These are phyloP conservation scores for Penicillium sp. DNA, from an alignment of 2,329 filamentous ascomycete species.

Conservation along the genomic window DNA sequence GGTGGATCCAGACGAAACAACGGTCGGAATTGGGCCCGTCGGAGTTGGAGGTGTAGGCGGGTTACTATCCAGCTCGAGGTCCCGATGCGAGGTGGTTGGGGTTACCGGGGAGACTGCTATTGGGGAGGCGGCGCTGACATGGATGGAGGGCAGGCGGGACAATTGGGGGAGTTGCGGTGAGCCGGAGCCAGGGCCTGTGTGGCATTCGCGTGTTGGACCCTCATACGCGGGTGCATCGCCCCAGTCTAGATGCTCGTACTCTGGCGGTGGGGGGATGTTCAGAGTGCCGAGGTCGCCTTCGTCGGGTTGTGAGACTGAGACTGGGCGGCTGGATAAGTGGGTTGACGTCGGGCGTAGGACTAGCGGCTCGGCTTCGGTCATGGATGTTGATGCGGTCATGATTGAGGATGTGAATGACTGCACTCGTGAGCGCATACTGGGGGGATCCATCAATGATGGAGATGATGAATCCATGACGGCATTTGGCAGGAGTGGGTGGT, in stretches of 20 bases:
- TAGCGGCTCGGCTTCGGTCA: slow-evolving; percentile 29
- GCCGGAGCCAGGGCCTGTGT: slow-evolving; percentile 5
- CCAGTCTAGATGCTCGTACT: slow-evolving; percentile 42
- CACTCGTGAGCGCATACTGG: slow-evolving; percentile 29
- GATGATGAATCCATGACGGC: slow-evolving; percentile 31
- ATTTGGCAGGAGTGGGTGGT: slow-evolving; percentile 42
- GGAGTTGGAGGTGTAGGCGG: slow-evolving; percentile 11
- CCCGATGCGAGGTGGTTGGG: slow-evolving; percentile 16
- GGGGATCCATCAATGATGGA: slow-evolving; percentile 21
- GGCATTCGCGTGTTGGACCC: slow-evolving; percentile 20
- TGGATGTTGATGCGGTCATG: slow-evolving; percentile 28
- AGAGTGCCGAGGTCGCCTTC: slow-evolving; percentile 38
- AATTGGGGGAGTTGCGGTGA: slow-evolving; percentile 15
- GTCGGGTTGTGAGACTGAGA: slow-evolving; percentile 20
- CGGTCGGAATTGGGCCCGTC: neutral
- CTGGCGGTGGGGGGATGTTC: slow-evolving; percentile 37
- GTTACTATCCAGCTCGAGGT: slow-evolving; percentile 3
- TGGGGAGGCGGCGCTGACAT: slow-evolving; percentile 30
- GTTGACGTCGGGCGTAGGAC: slow-evolving; percentile 25
- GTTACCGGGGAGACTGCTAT: slow-evolving; percentile 24
- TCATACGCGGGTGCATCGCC: slow-evolving; percentile 43
- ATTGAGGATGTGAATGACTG: slow-evolving; percentile 37
- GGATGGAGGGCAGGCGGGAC: slow-evolving; percentile 30
- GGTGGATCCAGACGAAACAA: slow-evolving; percentile 4
- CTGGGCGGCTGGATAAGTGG: slow-evolving; percentile 20